A percentile compares a stretch with the other conserved stretches of the same genome.
These are phyloP conservation scores for Casuarina glauca DNA, from an alignment of 306 rosid species.

Conservation along the genomic window DNA sequence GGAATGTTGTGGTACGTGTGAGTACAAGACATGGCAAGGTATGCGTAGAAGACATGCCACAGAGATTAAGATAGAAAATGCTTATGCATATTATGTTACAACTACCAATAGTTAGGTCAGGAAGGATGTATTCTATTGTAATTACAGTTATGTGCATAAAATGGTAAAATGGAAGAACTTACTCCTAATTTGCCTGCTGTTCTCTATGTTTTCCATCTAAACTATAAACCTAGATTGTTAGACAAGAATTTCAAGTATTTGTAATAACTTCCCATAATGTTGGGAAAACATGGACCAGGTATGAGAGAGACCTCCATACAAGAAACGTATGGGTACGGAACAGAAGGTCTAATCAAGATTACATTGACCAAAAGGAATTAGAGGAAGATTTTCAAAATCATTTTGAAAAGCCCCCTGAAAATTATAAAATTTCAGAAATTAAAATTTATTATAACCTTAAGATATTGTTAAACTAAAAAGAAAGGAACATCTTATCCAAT, in stretches of 20 bases:
- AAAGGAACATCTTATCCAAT: no score
- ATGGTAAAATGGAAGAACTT: constrained; percentile 51
- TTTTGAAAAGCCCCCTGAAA: no score
- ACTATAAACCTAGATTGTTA: background rate
- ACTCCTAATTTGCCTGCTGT: background rate
- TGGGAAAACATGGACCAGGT: background rate
- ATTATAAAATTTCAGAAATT: no score
- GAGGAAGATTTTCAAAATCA: no score
- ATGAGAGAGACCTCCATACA: no score
- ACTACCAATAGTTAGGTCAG: constrained; percentile 45
- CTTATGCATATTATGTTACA: constrained; percentile 28
- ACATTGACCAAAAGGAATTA: no score
- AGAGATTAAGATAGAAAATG: constrained; percentile 25
- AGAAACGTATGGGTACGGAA: no score
- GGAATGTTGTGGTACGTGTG: no score
- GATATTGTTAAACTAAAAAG: no score
- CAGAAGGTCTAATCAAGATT: no score
- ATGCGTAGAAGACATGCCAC: background rate
- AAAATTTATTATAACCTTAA: no score
- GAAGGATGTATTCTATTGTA: constrained; percentile 34
- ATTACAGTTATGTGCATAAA: constrained; percentile 36
- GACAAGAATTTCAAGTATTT: background rate
- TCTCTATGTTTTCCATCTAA: background rate
- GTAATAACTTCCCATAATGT: background rate
- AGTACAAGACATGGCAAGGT: constrained; percentile 2